phyloP scores from a whole-genome alignment of 805 yeast species.

The Ogataea populi-albae region DNA sequence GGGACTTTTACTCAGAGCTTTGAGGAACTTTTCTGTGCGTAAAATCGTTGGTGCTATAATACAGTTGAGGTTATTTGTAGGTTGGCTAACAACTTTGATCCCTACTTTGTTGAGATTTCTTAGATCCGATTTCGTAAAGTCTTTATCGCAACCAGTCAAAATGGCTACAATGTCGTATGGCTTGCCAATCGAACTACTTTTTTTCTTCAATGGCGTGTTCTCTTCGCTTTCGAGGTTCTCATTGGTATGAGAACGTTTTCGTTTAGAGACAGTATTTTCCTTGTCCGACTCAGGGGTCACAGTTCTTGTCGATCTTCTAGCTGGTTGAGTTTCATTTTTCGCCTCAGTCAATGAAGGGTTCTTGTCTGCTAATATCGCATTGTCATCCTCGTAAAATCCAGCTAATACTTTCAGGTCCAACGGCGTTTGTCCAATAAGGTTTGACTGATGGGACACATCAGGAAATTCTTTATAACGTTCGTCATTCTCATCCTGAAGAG shows the following conservation, averaged over 20 bases:
- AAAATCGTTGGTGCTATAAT: slow-evolving; percentile 79
- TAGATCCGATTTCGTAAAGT: slow-evolving; percentile 42
- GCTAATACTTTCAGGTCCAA: slow-evolving; percentile 41
- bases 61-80: slow-evolving; percentile 41
- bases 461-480: slow-evolving; percentile 48
- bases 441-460: slow-evolving; percentile 34
- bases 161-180: slow-evolving; percentile 47
- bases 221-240: background rate
- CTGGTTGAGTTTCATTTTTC: background rate
- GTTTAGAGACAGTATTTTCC: slow-evolving; percentile 2
- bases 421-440: slow-evolving; percentile 48
- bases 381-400: slow-evolving; percentile 34
- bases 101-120: slow-evolving; percentile 51
- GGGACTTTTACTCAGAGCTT: slow-evolving; percentile 58
- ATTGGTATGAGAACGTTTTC: slow-evolving; percentile 10
- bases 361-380: slow-evolving; percentile 8
- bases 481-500: slow-evolving; percentile 40
- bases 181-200: slow-evolving; percentile 16
- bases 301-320: background rate
- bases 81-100: slow-evolving; percentile 42
- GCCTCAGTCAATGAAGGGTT: slow-evolving; percentile 6
- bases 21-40: slow-evolving; percentile 84
- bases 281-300: slow-evolving; percentile 6
- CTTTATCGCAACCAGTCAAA: slow-evolving; percentile 63
- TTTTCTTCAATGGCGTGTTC: slow-evolving; percentile 19